Evolutionary conservation across 345 rosid genomes (phyloP), one percentile per base, ranked within the genome.

Genomic region (Gossypium thurberi): DNA sequence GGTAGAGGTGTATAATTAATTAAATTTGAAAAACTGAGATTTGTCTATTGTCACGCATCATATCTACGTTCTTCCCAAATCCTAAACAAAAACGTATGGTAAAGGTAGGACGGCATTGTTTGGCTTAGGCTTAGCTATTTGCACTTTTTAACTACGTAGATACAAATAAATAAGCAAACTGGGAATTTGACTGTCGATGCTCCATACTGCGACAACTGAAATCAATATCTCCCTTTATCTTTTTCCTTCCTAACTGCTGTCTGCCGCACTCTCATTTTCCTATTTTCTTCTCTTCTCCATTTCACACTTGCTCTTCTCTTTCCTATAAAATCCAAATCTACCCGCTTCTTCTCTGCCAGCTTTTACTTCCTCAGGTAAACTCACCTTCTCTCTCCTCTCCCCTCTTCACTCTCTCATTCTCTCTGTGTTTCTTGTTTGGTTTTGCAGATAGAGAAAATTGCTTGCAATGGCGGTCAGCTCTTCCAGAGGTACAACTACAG

Each of bases 191-290:
- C 40, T 5, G 1, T 33, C 40, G 5, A 33, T 33, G 6, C 37
- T 33, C 37, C 37, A 33, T 33, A 33, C 1, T 6, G 40, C 7
- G 40, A 33, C 40, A 5, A 4, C 40, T 33, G 40, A 33, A 33
- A 33, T 33, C 40, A 33, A 0, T 33, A 33, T 33, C 37, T 33
- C 37, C 37, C 37, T 4, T 28, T 28, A 28, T 28, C 4, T 28
- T 33, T 33, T 33, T 33, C 40, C 40, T 33, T 5, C 40, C 6
- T 87, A 84, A 89, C 84, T 70, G 79, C 85, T 84, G 86, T 89
- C 87, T 74, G 80, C 80, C 76, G 91, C 91, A 83, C 81, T 83
- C 86, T 82, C 71, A 67, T 77, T 84, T 84, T 81, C 82, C 53
- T 33, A 1, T 33, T 28, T 28, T 28, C 37, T 28, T 28, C 21